phyloP scores from a whole-genome alignment of 306 rosid species.

The Morella rubra region DNA sequence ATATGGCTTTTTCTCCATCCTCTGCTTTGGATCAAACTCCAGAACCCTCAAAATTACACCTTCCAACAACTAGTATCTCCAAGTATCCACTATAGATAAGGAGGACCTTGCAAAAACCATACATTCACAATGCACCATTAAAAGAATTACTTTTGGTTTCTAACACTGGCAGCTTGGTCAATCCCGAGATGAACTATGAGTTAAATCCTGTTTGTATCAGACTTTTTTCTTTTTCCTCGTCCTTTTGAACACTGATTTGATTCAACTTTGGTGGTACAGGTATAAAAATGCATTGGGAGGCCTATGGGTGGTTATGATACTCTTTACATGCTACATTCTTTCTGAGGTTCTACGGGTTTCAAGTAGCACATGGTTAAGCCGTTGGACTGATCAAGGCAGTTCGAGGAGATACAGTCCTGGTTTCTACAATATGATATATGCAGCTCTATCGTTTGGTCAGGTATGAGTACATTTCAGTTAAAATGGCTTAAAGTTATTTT shows the following conservation, averaged over 20 bases:
- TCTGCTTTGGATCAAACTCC: background rate
- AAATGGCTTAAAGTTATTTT: conserved; percentile 1
- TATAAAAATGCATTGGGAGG: conserved; percentile 85
- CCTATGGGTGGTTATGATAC: conserved; percentile 65
- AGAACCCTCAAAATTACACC: background rate
- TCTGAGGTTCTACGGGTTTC: conserved; percentile 80
- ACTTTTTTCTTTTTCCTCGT: background rate
- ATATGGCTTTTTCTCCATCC: background rate
- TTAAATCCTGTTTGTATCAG: background rate
- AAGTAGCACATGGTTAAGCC: conserved; percentile 80
- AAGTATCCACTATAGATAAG: background rate
- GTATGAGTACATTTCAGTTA: conserved; percentile 34
- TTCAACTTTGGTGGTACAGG: conserved; percentile 38
- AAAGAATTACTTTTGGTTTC: background rate
- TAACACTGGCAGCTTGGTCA: background rate
- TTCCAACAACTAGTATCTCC: background rate
- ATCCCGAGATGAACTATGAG: background rate
- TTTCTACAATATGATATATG: conserved; percentile 67
- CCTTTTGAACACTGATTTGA: background rate
- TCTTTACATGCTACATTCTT: conserved; percentile 55
- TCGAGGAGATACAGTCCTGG: conserved; percentile 46
- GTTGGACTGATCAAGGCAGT: conserved; percentile 70
- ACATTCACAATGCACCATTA: background rate
- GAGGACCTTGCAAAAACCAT: background rate
- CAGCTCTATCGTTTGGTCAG: conserved; percentile 73